A percentile compares a stretch with the other conserved stretches of the same genome.
These are phyloP conservation scores for Brassica cretica DNA, from an alignment of 345 rosid genomes.

Conservation along the genomic window DNA sequence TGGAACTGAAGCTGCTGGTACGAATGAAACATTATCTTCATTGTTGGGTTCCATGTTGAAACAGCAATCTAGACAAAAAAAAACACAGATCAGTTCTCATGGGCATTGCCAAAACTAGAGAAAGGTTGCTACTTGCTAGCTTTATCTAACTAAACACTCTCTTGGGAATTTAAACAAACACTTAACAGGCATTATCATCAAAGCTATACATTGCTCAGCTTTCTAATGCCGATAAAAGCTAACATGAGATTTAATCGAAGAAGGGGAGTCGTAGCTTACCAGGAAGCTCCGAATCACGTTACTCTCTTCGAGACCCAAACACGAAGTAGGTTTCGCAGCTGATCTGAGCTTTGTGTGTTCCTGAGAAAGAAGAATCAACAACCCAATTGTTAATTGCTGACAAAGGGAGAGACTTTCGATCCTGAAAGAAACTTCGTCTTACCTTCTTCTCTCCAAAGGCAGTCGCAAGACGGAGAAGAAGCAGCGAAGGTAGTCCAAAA, in stretches of 20 bases:
- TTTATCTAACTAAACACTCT: background rate
- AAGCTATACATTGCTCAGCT: background rate
- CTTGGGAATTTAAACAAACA: constrained; percentile 31
- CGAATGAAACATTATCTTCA: constrained; percentile 48
- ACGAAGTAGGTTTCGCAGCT: constrained; percentile 3
- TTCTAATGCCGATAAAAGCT: background rate
- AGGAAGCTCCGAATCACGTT: constrained; percentile 19
- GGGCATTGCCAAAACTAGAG: background rate
- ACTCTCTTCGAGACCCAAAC: constrained; percentile 13
- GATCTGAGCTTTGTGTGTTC: constrained; percentile 19
- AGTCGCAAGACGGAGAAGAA: too few relatives aligned
- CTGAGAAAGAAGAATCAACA: constrained; percentile 28
- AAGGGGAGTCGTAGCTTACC: background rate
- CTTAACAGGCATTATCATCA: background rate
- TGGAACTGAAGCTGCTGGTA: constrained; percentile 37
- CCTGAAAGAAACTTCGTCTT: background rate
- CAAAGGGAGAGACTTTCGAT: constrained; percentile 7
- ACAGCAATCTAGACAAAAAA: constrained; percentile 10
- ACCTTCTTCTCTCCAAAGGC: background rate
- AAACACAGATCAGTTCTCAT: constrained; percentile 13
- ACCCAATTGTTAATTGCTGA: constrained; percentile 15
- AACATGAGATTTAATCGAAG: background rate
- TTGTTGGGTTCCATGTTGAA: constrained; percentile 58
- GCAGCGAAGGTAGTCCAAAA: too few relatives aligned
- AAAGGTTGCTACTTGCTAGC: background rate